phyloP scores from a whole-genome alignment of 768 basidiomycete genomes.

The Leucogyrophana mollusca region DNA sequence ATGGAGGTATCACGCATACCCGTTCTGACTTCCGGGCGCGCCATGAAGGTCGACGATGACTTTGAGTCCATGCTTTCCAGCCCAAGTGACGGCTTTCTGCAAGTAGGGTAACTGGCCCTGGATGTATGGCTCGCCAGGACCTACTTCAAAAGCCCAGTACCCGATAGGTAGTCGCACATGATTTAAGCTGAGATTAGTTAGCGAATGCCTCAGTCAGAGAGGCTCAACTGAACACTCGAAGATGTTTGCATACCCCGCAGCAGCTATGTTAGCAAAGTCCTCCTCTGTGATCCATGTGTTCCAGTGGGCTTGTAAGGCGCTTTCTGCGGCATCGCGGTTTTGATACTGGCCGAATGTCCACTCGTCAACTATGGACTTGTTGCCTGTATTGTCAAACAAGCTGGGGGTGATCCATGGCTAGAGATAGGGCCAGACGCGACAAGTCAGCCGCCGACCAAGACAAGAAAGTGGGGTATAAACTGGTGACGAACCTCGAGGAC shows the following conservation, averaged over 20 bases:
- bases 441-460: neutral
- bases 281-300: slow-evolving; percentile 80
- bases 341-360: slow-evolving; percentile 75
- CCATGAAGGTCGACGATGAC: slow-evolving; percentile 79
- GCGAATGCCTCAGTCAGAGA: too few relatives aligned
- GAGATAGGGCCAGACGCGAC: slow-evolving; percentile 37
- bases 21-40: slow-evolving; percentile 85
- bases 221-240: neutral
- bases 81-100: slow-evolving; percentile 67
- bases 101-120: slow-evolving; percentile 76
- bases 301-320: slow-evolving; percentile 68
- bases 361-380: slow-evolving; percentile 65
- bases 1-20: slow-evolving; percentile 37
- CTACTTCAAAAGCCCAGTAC: slow-evolving; percentile 87
- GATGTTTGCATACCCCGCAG: slow-evolving; percentile 56
- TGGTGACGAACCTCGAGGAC: slow-evolving; percentile 43
- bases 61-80: slow-evolving; percentile 67
- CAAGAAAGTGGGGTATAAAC: slow-evolving; percentile 21
- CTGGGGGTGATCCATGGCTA: slow-evolving; percentile 82
- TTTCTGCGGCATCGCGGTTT: slow-evolving; percentile 42
- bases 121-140: slow-evolving; percentile 74
- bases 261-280: slow-evolving; percentile 75
- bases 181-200: slow-evolving; percentile 73
- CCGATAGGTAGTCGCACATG: slow-evolving; percentile 86
- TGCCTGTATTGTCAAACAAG: slow-evolving; percentile 58